Base-by-base conservation (phyloP, 1,284 basidiomycete genomes). In the Marasmius tenuissimus region DNA sequence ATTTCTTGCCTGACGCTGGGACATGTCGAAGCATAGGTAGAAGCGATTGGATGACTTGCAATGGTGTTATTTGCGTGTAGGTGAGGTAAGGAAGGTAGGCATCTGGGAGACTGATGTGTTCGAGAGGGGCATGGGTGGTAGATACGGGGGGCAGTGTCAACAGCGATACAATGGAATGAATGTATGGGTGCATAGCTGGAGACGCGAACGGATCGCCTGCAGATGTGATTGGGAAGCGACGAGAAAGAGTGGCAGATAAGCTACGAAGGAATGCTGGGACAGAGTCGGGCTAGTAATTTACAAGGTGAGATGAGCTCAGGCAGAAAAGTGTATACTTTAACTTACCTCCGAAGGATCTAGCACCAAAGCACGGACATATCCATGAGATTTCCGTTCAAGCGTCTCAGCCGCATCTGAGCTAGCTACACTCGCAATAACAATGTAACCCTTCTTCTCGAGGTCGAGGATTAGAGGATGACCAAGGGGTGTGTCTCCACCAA, bases 171-270 rank as follows among this genome's bases (percentile, higher is more conserved):
- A 92, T 77, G 20, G 89, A 89, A 65, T 88, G 85, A 42, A 92
- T 81, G 71, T 88, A 85, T 8, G 88, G 85, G 64, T 86, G 83
- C 3, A 85, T 75, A 10, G 85, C 77, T 20, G 86, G 82, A 0
- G 86, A 78, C 18, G 82, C 85, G 69, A 88, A 91, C 1, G 92
- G 92, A 70, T 94, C 93, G 35, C 93, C 92, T 0, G 89, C 77
- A 14, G 85, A 75, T 45, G 84, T 87, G 65, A 92, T 82, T 3
- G 93, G 93, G 76, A 93, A 94, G 48, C 86, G 84, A 61, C 91
- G 85, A n/a, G 89, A 89, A 9, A 94, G 80, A 1, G 91, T 87
- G 0, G 92, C 89, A 5, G 86, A 81, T 48, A 94, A 76, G 2
- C 91, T 92, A 56, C 92, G 87, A 38, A 94, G 77, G 78, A 94